Evolutionary conservation across 2,329 filamentous ascomycete species (phyloP).

Genomic region (Conoideocrella luteorostrata): DNA sequence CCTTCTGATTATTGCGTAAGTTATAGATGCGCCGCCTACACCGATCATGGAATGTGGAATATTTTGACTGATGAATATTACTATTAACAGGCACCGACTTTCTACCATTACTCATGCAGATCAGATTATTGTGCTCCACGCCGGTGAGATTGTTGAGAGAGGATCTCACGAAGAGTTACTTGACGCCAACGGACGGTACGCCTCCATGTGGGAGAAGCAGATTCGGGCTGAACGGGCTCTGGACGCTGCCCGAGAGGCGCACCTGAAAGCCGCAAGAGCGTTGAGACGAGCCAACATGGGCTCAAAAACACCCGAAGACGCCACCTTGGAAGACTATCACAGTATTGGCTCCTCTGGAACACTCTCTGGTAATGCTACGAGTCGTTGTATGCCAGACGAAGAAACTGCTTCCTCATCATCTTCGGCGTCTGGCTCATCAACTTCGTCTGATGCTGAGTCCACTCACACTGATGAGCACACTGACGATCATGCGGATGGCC

Average conservation of each 20-base stretch:
- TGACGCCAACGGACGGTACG: slow-evolving; percentile 63
- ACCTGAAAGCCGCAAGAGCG: slow-evolving; percentile 27
- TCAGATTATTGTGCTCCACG: slow-evolving; percentile 73
- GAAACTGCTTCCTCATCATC: slow-evolving; percentile 23
- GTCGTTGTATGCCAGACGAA: slow-evolving; percentile 24
- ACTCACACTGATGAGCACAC: slow-evolving; percentile 19
- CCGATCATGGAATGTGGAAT: neutral
- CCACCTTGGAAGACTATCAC: slow-evolving; percentile 39
- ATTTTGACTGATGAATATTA: slow-evolving; percentile 14
- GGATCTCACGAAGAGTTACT: slow-evolving; percentile 76
- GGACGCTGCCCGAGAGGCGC: slow-evolving; percentile 29
- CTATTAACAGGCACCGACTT: slow-evolving; percentile 57
- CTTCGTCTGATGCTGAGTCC: slow-evolving; percentile 32
- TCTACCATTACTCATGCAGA: slow-evolving; percentile 83
- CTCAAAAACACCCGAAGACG: slow-evolving; percentile 27
- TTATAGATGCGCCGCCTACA: too few relatives aligned
- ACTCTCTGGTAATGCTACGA: slow-evolving; percentile 28
- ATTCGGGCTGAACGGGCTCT: slow-evolving; percentile 66
- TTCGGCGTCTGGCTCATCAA: slow-evolving; percentile 17
- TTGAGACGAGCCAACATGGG: slow-evolving; percentile 45
- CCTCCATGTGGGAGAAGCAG: slow-evolving; percentile 85
- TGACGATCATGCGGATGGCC: slow-evolving; percentile 1
- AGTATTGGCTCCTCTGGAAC: slow-evolving; percentile 40
- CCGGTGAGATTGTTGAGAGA: slow-evolving; percentile 69
- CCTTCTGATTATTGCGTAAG: slow-evolving; percentile 88